phyloP scores from a whole-genome alignment of 2,329 filamentous ascomycete species.

The Neonectria ditissima region DNA sequence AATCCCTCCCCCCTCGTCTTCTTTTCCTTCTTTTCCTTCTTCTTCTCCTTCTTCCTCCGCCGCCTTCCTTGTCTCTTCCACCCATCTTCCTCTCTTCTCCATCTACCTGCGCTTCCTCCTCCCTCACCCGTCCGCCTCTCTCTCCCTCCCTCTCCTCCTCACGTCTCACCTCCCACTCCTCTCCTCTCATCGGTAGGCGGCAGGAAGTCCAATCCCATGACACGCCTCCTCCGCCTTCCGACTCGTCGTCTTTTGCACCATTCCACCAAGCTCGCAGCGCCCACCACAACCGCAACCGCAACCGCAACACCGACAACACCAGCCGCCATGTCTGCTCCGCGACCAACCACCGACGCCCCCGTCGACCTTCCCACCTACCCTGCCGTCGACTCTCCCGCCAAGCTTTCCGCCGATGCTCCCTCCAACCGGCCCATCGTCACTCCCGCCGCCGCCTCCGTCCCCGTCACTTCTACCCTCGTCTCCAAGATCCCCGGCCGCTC shows the following conservation, averaged over 20 bases:
- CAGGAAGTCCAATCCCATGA: slow-evolving; percentile 34
- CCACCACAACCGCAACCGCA: slow-evolving; percentile 4
- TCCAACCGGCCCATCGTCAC: slow-evolving; percentile 1
- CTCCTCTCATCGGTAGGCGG: background rate
- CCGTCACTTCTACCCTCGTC: slow-evolving; percentile 44
- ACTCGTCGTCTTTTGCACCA: slow-evolving; percentile 37
- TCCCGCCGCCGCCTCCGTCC: slow-evolving; percentile 12
- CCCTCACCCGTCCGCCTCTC: slow-evolving; percentile 5
- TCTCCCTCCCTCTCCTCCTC: slow-evolving; percentile 1
- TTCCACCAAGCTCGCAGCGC: slow-evolving; percentile 15
- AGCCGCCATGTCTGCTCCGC: slow-evolving; percentile 21
- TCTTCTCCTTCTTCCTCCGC: slow-evolving; percentile 5
- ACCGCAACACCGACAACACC: slow-evolving; percentile 8
- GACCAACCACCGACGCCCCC: slow-evolving; percentile 16
- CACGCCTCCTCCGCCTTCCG: slow-evolving; percentile 35
- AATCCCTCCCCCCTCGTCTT: slow-evolving; percentile 6
- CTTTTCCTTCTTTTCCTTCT: slow-evolving; percentile 11
- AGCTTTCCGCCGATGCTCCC: slow-evolving; percentile 9
- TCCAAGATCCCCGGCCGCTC: slow-evolving; percentile 50
- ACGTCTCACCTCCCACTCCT: background rate
- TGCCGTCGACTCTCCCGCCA: slow-evolving; percentile 9
- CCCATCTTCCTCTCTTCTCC: background rate
- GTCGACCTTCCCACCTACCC: background rate
- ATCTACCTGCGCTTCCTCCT: slow-evolving; percentile 7
- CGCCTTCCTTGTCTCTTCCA: slow-evolving; percentile 10